These are phyloP conservation scores for Phytophthora foliorum DNA, from an alignment of 352 stramenopile species.

Conservation along the genomic window DNA sequence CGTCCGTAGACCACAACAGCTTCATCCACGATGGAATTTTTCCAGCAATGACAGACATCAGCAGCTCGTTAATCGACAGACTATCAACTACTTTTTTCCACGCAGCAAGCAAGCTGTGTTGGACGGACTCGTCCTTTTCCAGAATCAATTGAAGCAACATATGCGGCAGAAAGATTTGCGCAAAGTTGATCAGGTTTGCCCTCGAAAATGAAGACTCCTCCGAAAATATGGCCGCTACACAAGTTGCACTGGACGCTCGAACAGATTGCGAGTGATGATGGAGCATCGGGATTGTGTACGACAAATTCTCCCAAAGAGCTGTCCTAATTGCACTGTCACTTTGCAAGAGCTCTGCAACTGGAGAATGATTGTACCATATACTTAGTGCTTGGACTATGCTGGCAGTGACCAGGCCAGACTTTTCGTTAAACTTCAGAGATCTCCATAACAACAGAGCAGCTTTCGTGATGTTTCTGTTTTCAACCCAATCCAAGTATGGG, in stretches of 20 bases:
- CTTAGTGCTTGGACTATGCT: slow-evolving; percentile 47
- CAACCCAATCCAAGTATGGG: slow-evolving; percentile 37
- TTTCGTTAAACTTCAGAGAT: slow-evolving; percentile 35
- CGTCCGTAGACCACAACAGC: slow-evolving; percentile 62
- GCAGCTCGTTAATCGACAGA: slow-evolving; percentile 23
- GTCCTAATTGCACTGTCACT: slow-evolving; percentile 27
- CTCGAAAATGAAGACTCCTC: slow-evolving; percentile 17
- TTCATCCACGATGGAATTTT: slow-evolving; percentile 51
- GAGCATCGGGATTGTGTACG: slow-evolving; percentile 56
- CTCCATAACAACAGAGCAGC: slow-evolving; percentile 56
- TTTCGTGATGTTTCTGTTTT: slow-evolving; percentile 22
- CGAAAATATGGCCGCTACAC: slow-evolving; percentile 57
- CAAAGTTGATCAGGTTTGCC: slow-evolving; percentile 25
- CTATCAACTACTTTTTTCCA: slow-evolving; percentile 56
- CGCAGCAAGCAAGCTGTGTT: slow-evolving; percentile 37
- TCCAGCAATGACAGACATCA: slow-evolving; percentile 35
- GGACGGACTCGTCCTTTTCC: slow-evolving; percentile 46
- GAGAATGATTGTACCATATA: slow-evolving; percentile 49
- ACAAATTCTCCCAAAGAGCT: slow-evolving; percentile 46
- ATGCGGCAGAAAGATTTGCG: slow-evolving; percentile 54
- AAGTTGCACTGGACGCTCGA: slow-evolving; percentile 53
- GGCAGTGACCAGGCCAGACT: slow-evolving; percentile 43
- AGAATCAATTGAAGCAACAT: slow-evolving; percentile 71
- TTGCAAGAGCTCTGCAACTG: slow-evolving; percentile 36
- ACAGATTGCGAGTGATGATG: slow-evolving; percentile 64